Conservation (phyloP, 768 basidiomycete genomes). For the Suillus fuscotomentosus region DNA sequence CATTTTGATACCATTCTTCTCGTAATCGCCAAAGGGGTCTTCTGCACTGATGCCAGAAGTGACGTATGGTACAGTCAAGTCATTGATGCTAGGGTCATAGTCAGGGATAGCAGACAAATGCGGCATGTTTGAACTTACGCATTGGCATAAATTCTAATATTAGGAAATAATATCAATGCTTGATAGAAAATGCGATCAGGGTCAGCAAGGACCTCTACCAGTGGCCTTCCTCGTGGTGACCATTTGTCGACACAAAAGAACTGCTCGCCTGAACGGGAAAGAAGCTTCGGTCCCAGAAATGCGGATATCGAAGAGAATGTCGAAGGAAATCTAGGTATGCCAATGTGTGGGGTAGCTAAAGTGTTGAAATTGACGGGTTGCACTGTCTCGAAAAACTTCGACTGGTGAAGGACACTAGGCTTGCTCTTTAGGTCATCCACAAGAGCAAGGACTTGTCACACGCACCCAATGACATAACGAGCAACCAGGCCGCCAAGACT, state of each 20-base stretch:
- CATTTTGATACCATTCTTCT: conserved; percentile 61
- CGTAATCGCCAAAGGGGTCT: conserved; percentile 63
- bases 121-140: conserved; percentile 42
- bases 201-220: conserved; percentile 80
- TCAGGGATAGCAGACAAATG: background rate
- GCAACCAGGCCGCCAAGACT: conserved; percentile 79
- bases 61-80: conserved; percentile 79
- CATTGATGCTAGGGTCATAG: conserved; percentile 51
- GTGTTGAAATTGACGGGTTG: conserved; percentile 80
- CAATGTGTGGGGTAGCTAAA: conserved; percentile 81
- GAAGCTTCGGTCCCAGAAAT: conserved; percentile 61
- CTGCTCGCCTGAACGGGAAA: conserved; percentile 80
- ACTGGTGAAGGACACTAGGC: conserved; percentile 59
- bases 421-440: conserved; percentile 6
- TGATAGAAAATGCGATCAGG: conserved; percentile 78
- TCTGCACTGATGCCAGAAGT: conserved; percentile 70
- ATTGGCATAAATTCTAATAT: conserved; percentile 80
- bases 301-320: conserved; percentile 52
- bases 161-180: conserved; percentile 62
- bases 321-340: conserved; percentile 63
- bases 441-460: background rate
- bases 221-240: conserved; percentile 60
- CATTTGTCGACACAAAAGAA: conserved; percentile 75
- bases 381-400: conserved; percentile 69
- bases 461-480: conserved; percentile 73